Base-by-base conservation (phyloP, 306 rosid species). In the Senna siamea region DNA sequence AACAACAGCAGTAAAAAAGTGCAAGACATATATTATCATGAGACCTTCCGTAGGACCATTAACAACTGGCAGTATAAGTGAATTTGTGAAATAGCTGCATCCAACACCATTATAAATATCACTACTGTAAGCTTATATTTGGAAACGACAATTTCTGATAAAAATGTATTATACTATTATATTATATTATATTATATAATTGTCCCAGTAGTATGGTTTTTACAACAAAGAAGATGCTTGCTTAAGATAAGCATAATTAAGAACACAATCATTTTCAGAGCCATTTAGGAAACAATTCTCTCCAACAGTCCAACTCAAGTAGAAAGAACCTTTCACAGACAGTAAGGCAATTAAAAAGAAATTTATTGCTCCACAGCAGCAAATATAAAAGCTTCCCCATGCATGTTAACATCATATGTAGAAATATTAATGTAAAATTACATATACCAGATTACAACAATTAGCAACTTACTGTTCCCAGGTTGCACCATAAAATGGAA, bases 31-130 rank as follows among this genome's bases (percentile, higher is more conserved):
- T 67, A 95, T 88, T 76, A 92, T 77, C 98, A 87, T 81, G 62
- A 92, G 96, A 83, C 99, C 99, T 84, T 95, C 99, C 1, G 99
- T 95, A 65, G 99, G 98, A 51, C 99, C 99, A 83, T 95, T 95
- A 38, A 92, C 5, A 66, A 86, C 93, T 13, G 99, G 99, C 58
- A 95, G 92, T 70, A 89, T 86, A 56, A 95, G 92, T 72, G 93
- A 83, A 75, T 95, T 87, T 80, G 99, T 92, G 83, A 95, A 95
- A 84, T 69, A 95, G 81, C 98, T 92, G 96, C 81, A 81, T 73
- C 60, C 77, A 68, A 70, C 62, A 84, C 67, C 64, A 69, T 73
- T 73, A 72, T 72, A 60, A 78, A 38, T 37, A 57, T 55, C 40
- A 34, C 32, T 62, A 26, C 19, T 2, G 14, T 37, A 37, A 76